Base-by-base conservation (phyloP, 805 yeast genomes). In the Schwanniomyces vanrijiae region DNA sequence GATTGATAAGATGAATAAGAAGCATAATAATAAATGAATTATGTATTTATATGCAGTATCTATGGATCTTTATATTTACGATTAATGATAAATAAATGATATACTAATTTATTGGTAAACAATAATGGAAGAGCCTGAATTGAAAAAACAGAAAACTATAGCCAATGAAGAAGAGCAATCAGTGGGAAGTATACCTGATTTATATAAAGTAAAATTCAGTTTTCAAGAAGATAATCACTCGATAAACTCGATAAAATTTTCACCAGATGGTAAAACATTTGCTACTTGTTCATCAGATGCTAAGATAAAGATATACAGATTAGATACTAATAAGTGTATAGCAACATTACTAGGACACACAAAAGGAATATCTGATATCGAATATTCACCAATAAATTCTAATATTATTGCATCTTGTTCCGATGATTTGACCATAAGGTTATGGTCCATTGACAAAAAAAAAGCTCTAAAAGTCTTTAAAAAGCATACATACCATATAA, bases 401-500 rank as follows among this genome's bases (percentile, higher is more conserved):
- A 70, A 74, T 43, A 80, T 86, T 42, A 50, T 92, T 5, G 97
- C 96, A 1, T 81, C 96, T 0, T 94, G 86, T 1, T 86, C 96
- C 0, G 97, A 92, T 61, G 99, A 92, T 64, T 73, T 82, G 50
- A 83, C 95, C 0, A 76, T 90, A 6, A 74, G 90, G 34, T 68
- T 94, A 2, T 90, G 95, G 88, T 78, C 83, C 44, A 63, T 84
- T 3, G 55, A 61, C 20, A 71, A 71, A 41, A 82, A 80, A 4
- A 76, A 77, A 50, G 73, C 82, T 46, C 60, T 81, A 22, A 69
- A 74, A 43, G 64, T 78, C 5, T 66, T 90, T 26, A 71, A 76
- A 43, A 91, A 95, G 5, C 99, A 92, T 59, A 89, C 96, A 0
- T 92, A 84, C 52, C 92, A 89, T 48, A 88, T 90, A 9, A 83